Conservation (phyloP, 225 moss, liverwort and hornwort genomes). For the Pseudisothecium myosuroides region DNA sequence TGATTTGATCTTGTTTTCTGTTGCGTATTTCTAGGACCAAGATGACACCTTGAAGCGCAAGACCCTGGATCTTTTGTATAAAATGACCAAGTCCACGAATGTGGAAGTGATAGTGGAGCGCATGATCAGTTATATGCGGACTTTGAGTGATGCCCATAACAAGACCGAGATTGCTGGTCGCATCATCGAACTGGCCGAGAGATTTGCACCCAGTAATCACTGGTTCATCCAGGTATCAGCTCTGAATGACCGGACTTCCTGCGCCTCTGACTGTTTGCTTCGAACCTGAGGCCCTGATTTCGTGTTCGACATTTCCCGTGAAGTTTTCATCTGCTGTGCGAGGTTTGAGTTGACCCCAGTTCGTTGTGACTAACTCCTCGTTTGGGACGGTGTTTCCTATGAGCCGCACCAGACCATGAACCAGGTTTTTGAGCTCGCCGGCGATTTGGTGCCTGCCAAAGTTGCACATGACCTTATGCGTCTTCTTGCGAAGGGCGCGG, state of each 20-base stretch:
- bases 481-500: conserved; percentile 90
- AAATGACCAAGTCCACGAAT: conserved; percentile 93
- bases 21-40: conserved; percentile 59
- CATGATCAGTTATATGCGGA: conserved; percentile 89
- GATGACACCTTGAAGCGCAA: conserved; percentile 97
- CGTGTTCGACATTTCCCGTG: not conserved
- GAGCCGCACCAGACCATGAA: conserved; percentile 77
- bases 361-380: not conserved
- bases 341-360: not conserved
- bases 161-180: conserved; percentile 96
- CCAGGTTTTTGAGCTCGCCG: conserved; percentile 97
- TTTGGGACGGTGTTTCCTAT: not conserved
- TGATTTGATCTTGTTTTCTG: not conserved
- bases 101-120: conserved; percentile 90
- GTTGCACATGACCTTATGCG: conserved; percentile 99
- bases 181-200: conserved; percentile 87
- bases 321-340: not conserved
- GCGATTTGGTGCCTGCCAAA: conserved; percentile 87
- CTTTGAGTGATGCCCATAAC: conserved; percentile 75
- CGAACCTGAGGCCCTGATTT: not conserved
- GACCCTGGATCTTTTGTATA: conserved; percentile 91
- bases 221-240: conserved; percentile 87
- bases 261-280: not conserved
- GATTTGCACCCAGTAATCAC: conserved; percentile 93
- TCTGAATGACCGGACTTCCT: not conserved